A percentile compares a stretch with the other conserved stretches of the same genome.
phyloP scores from a whole-genome alignment of 768 basidiomycete species.

The Sporobolomyces phaffii region DNA sequence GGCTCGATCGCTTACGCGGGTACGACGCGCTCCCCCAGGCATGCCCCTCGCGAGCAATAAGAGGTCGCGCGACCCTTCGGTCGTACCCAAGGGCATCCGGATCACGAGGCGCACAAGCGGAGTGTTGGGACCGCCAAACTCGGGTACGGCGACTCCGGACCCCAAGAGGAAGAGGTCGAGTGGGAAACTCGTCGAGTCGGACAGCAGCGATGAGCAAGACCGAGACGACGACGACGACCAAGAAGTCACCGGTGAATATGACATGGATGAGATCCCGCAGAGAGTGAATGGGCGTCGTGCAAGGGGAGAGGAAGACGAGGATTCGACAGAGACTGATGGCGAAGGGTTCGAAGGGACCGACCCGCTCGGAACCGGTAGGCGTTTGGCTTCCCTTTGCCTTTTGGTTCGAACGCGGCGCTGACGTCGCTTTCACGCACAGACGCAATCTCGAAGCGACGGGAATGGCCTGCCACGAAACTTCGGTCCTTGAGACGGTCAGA shows the following conservation, averaged over 20 bases:
- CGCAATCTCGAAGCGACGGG: conserved; percentile 1
- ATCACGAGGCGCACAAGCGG: conserved; percentile 23
- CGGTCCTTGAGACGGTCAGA: conserved; percentile 7
- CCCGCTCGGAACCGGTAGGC: not conserved
- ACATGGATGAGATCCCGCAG: not conserved
- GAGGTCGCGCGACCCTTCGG: conserved; percentile 6
- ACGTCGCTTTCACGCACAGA: not conserved
- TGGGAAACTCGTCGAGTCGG: not conserved
- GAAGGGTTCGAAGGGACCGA: conserved; percentile 1
- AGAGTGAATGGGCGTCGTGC: not conserved
- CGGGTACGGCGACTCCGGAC: not conserved
- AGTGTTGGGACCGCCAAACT: not conserved
- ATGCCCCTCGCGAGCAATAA: not conserved
- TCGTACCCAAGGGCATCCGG: not conserved
- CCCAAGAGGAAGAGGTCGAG: conserved; percentile 5
- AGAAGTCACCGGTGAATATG: not conserved
- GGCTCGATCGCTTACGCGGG: too few species aligned
- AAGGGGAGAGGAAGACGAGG: not conserved
- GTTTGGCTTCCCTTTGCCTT: not conserved
- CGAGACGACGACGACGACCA: not conserved
- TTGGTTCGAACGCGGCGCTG: not conserved
- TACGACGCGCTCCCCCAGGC: too few species aligned
- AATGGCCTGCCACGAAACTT: conserved; percentile 15
- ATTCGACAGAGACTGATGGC: not conserved
- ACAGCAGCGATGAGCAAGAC: conserved; percentile 1